Base-by-base conservation (phyloP, 2,329 filamentous ascomycete species). In the Trichoderma citrinoviride region DNA sequence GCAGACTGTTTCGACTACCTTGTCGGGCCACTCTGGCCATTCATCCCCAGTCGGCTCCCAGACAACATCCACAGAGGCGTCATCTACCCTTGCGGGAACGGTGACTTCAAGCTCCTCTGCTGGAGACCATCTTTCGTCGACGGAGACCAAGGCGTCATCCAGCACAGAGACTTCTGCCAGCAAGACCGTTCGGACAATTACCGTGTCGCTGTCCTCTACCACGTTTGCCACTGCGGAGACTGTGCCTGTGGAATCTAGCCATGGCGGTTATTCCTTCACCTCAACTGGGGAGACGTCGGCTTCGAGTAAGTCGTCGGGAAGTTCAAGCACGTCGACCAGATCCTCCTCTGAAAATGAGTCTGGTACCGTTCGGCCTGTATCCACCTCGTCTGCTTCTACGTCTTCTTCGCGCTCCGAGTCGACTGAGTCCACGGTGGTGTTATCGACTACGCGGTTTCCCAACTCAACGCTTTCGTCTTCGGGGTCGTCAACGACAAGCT, bases 181-280 rank as follows among this genome's bases (percentile, higher is more conserved):
- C 14, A 41, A 61, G 19, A 65, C 49, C 7, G 55, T 44, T 17
- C 41, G 21, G 41, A 65, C 55, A 3, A 46, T 61, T 21, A 65
- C 64, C 4, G 41, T 61, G n/a, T 54, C 60, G 7, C n/a, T 61
- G 25, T 44, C 54, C 15, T 47, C 53, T 61, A 58, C 46, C 44
- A 62, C 54, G 2, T 63, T 52, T 21, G 47, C 56, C 40, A 57
- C 65, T 17, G 61, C 58, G 7, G 25, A 60, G 14, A 63, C 65
- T 41, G 23, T 56, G 21, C 40, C 54, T 7, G 21, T 50, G 10
- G 37, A 25, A 21, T 63, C 65, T 4, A 66, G 27, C 7, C 53
- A 25, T 14, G 60, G n/a, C 2, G n/a, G 37, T 8, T 56, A 50
- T 55, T 57, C 65, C 6, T 66, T 62, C 25, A 53, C 64, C 8